phyloP scores from a whole-genome alignment of 208 protist genomes.

The Crithidia thermophila region DNA sequence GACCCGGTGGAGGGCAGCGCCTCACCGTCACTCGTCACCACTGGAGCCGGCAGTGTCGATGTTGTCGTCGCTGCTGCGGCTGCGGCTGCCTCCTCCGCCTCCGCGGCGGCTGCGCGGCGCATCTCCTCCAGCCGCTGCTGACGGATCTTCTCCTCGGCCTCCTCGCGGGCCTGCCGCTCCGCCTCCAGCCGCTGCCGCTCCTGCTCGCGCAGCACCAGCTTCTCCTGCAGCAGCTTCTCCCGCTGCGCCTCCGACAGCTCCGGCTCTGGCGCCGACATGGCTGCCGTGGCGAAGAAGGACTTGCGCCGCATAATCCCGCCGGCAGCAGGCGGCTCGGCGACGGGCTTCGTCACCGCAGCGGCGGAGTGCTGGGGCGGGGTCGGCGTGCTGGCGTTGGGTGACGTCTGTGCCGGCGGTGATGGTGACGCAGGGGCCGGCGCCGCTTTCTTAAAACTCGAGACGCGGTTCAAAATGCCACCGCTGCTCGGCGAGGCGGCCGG shows the following conservation, averaged over 20 bases:
- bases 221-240: conserved; percentile 6
- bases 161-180: conserved; percentile 18
- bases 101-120: no score
- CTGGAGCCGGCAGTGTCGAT: background rate
- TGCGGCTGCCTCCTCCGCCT: background rate
- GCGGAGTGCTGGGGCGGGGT: conserved; percentile 15
- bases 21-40: background rate
- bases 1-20: background rate
- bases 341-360: background rate
- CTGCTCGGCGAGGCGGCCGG: background rate
- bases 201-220: conserved; percentile 8
- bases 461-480: conserved; percentile 16
- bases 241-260: conserved; percentile 3
- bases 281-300: conserved; percentile 6
- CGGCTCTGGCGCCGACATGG: conserved; percentile 7
- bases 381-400: background rate
- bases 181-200: conserved; percentile 17
- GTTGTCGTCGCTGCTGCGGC: background rate
- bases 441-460: conserved; percentile 16
- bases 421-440: background rate
- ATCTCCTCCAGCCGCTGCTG: conserved; percentile 25
- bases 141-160: background rate
- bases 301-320: conserved; percentile 22
- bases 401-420: conserved; percentile 3
- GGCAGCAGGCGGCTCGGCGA: background rate